Base-by-base conservation (phyloP, 2,329 filamentous ascomycete species). In the Trichoderma sp. region DNA sequence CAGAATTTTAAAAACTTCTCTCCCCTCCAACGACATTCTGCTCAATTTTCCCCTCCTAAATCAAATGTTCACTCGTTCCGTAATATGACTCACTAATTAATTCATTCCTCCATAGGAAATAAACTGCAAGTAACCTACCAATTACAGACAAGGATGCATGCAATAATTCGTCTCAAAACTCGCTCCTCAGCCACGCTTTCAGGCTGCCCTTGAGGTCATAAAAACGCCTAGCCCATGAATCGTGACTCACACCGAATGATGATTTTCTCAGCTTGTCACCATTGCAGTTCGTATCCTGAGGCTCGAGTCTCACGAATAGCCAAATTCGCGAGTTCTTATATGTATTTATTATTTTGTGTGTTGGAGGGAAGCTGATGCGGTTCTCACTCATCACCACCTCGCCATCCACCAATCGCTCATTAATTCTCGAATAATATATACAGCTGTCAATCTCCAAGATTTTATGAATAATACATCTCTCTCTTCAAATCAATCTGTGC, bases 181-280 rank as follows among this genome's bases (percentile, higher is more conserved):
- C 31, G 33, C 21, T 16, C 33, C 31, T 65, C 33, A 66, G 63
- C 35, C 63, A 66, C 38, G 5, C 63, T 31, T 41, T 16, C 35
- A 65, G 56, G 24, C 53, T 35, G 45, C 35, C 66, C 38, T 38
- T 69, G 50, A 14, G 11, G 31, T 33, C 67, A 62, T 35, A 62
- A 72, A 72, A 72, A 64, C 38, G 68, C 68, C 68, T 64, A 45
- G 29, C 59, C 29, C 9, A 33, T 12, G 3, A 50, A 64, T 35
- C 56, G 67, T 72, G 68, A 72, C 35, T 72, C 68, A 72, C 68
- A 41, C 68, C 68, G 68, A 6, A 38, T 33, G 65, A 72, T 62
- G 35, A 50, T 12, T 64, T 45, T 29, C 27, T n/a, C 18, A 11
- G 35, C 18, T 14, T 45, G 68, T 18, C 59, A 31, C 35, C 59